Evolutionary conservation across 768 basidiomycete genomes (phyloP).

Genomic region (Trametes coccinea): DNA sequence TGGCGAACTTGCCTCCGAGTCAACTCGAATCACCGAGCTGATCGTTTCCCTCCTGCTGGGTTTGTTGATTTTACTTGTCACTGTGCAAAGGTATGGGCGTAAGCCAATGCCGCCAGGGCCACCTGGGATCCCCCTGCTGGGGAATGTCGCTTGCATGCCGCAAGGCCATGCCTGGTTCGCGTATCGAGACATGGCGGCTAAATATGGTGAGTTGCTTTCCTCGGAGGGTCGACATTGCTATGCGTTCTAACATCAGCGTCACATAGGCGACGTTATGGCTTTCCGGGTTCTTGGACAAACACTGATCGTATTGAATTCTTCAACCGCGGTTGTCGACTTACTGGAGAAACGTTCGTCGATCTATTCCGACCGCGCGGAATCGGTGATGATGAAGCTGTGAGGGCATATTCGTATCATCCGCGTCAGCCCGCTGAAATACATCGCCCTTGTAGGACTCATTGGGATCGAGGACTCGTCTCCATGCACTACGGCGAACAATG

Average conservation of each 20-base stretch:
- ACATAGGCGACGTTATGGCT: conserved; percentile 22
- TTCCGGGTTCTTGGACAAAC: conserved; percentile 13
- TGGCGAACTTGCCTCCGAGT: too few species aligned
- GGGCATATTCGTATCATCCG: neutral
- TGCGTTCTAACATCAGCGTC: neutral
- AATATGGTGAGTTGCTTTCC: conserved; percentile 12
- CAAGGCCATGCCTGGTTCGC: too few species aligned
- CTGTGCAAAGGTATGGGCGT: too few species aligned
- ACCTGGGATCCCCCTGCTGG: too few species aligned
- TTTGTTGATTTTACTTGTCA: too few species aligned
- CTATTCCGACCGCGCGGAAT: conserved; percentile 22
- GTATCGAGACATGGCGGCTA: too few species aligned
- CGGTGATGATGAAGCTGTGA: neutral
- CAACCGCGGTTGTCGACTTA: conserved; percentile 22
- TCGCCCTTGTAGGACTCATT: neutral
- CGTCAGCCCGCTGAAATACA: neutral
- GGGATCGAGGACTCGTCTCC: conserved; percentile 4
- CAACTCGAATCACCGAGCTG: too few species aligned
- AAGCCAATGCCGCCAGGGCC: too few species aligned
- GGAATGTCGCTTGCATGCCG: too few species aligned
- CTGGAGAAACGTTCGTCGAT: conserved; percentile 28
- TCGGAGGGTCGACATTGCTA: too few species aligned
- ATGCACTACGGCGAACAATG: conserved; percentile 6
- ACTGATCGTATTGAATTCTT: conserved; percentile 24
- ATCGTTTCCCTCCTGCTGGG: too few species aligned